Percentiles rank a stretch among this genome's conserved stretches.
These are phyloP conservation scores for Debaryomyces robertsiae DNA, from an alignment of 1,139 yeast species.

Conservation along the genomic window DNA sequence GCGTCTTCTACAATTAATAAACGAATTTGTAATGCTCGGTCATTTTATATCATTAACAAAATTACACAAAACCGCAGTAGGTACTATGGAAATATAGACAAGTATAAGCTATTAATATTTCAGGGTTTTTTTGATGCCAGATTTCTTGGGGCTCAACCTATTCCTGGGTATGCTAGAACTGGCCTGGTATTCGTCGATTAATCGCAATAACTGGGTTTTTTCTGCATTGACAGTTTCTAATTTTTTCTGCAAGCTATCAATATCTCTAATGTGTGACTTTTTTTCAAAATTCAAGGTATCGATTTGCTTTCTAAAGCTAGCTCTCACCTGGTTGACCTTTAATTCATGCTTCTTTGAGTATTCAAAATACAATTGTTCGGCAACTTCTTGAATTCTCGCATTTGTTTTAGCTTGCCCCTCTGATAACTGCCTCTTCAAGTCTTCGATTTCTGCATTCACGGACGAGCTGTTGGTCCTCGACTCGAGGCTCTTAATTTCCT, in stretches of 20 bases:
- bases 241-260: conserved; percentile 46
- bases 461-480: conserved; percentile 6
- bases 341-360: conserved; percentile 71
- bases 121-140: conserved; percentile 11
- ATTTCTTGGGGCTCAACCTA: conserved; percentile 14
- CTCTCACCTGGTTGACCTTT: conserved; percentile 35
- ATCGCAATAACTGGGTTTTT: conserved; percentile 47
- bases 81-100: neutral
- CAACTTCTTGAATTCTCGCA: conserved; percentile 52
- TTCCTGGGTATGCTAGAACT: conserved; percentile 4
- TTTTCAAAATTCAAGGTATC: conserved; percentile 43
- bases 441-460: conserved; percentile 21
- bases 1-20: neutral
- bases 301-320: conserved; percentile 34
- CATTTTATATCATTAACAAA: conserved; percentile 4
- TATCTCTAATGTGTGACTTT: conserved; percentile 43
- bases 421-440: conserved; percentile 26
- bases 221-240: conserved; percentile 53
- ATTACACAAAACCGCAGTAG: conserved; percentile 10
- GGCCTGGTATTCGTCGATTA: conserved; percentile 14
- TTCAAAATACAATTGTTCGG: conserved; percentile 67
- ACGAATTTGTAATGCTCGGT: conserved; percentile 1
- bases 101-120: conserved; percentile 7
- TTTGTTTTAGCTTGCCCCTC: conserved; percentile 42
- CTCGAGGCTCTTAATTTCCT: conserved; percentile 8